A percentile compares a stretch with the other conserved stretches of the same genome.
Evolutionary conservation across 2,329 filamentous ascomycete genomes (phyloP).

Genomic region (Colletotrichum falcatum): DNA sequence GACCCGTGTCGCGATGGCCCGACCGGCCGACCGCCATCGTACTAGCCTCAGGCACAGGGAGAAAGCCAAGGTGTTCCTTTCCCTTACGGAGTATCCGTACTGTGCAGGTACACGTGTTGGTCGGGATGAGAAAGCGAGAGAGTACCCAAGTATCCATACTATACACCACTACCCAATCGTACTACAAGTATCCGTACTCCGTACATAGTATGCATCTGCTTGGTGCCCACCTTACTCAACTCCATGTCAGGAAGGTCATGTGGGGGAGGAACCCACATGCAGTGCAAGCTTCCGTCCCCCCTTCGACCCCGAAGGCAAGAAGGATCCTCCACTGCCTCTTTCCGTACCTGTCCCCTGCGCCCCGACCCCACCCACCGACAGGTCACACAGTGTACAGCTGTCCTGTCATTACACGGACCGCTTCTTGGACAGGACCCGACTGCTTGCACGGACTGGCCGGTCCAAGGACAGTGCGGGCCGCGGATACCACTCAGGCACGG

Average conservation of each 20-base stretch:
- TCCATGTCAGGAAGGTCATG: conserved; percentile 9
- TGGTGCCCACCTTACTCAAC: background rate
- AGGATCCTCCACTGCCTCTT: background rate
- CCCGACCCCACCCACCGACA: background rate
- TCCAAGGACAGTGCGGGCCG: conserved; percentile 3
- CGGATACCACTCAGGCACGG: background rate
- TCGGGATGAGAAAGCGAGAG: conserved; percentile 6
- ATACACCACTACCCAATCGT: too few species aligned
- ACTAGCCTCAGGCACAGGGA: background rate
- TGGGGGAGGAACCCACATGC: background rate
- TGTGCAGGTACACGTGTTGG: conserved; percentile 7
- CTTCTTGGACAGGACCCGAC: background rate
- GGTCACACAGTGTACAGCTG: conserved; percentile 22
- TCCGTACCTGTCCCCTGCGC: conserved; percentile 20
- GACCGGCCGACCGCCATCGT: too few species aligned
- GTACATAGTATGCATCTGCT: background rate
- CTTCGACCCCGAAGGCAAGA: background rate
- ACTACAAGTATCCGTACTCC: too few species aligned
- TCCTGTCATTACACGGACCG: conserved; percentile 4
- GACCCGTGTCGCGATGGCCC: background rate
- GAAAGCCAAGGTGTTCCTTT: background rate
- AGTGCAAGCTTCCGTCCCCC: background rate
- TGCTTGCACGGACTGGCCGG: background rate
- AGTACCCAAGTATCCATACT: too few species aligned
- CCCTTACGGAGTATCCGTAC: too few species aligned